Evolutionary conservation across 176 grass and related monocot species (phyloP), one percentile per base, ranked within the genome.

Genomic region (Ampelocalamus luodianensis): DNA sequence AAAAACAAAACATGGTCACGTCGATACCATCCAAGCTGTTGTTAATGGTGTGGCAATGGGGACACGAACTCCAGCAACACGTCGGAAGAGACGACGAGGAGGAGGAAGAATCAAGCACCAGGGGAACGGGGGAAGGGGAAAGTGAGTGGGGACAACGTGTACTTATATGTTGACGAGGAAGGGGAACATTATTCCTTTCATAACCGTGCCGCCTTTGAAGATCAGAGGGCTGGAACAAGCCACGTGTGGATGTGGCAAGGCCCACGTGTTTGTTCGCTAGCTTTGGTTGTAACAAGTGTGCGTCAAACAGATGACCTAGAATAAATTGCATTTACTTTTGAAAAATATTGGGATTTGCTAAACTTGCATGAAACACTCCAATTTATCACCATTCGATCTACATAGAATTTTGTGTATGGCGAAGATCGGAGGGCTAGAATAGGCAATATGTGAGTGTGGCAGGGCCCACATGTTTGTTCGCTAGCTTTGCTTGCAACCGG

Each of bases 81-180:
- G 0, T 23, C 0, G 0, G 3, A 9, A 7, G 20, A 7, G 20
- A 56, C 2, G 7, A 56, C n/a, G n/a, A n/a, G 18, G 18, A 0
- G 22, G 2, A 58, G 20, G 8, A 59, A n/a, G 56, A 8, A 55
- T 22, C 0, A 2, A 0, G 6, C 6, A 1, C 20, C 22, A 22
- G 6, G 54, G 54, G 7, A 56, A 8, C 0, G 18, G 6, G 10
- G 22, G 3, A 23, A 10, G 8, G 8, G 55, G 3, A 10, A 22
- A 58, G 20, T 58, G 3, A 4, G 2, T 10, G 55, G 3, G 55
- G 9, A n/a, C 20, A n/a, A 4, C n/a, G 0, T 56, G 8, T 10
- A 7, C 1, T 56, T n/a, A n/a, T n/a, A n/a, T n/a, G n/a, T n/a
- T n/a, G n/a, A n/a, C n/a, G n/a, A n/a, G n/a, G n/a, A n/a, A n/a